Evolutionary conservation across 768 basidiomycete species (phyloP), one percentile per base, ranked within the genome.

Genomic region (Phallus indusiatus): DNA sequence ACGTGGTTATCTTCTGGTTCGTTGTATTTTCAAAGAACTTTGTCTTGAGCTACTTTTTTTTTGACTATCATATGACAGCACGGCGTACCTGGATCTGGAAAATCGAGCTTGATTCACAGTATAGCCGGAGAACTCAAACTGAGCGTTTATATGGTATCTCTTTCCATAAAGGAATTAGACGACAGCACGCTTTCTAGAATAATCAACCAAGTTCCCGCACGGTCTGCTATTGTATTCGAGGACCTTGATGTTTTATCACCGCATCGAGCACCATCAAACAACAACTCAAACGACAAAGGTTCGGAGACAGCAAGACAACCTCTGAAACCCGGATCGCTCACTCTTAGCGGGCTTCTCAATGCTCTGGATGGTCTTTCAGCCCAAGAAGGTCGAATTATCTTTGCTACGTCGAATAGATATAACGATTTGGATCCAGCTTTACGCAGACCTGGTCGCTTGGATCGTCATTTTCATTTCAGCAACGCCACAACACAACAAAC

Each of bases 231-330:
- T 5, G 75, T 92, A 36, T 88, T 92, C 81, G 88, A 91, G 68
- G 90, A 91, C 67, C 85, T 91, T 56, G 90, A 92, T 63, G 86
- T 84, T 1, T 88, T 87, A 1, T 87, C 90, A 70, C 72, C 72
- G 34, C 75, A 73, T 49, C 28, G 28, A 28, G 7, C 28, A 28
- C 7, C 28, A 28, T n/a, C n/a, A n/a, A n/a, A n/a, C n/a, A 28
- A 28, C 28, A 28, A 7, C 28, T 28, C 7, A 7, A 7, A 28
- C 28, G 28, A 28, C 28, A 42, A 42, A 42, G 42, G 4, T 2
- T 5, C 42, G 9, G 12, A 4, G 12, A 42, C n/a, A 14, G 42
- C 42, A 42, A 14, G 42, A n/a, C 42, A 42, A 11, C 14, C 42
- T 42, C 14, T 14, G 2, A 12, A 42, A n/a, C 42, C 42, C 12